phyloP scores from a whole-genome alignment of 192 early-diverging fungal genomes.

The Podila epicladia region DNA sequence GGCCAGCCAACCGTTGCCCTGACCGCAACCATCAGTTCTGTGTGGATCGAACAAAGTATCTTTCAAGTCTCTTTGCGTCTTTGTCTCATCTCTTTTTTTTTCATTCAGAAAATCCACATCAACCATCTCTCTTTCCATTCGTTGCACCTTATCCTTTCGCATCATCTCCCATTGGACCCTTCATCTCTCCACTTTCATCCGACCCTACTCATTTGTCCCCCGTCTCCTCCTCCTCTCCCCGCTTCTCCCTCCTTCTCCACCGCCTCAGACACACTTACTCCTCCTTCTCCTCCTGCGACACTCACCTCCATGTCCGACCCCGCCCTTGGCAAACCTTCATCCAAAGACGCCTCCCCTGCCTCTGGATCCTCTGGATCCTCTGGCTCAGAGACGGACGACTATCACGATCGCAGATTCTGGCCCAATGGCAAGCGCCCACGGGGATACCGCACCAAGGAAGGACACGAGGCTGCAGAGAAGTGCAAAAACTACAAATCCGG shows the following conservation, averaged over 20 bases:
- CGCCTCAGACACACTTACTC: background rate
- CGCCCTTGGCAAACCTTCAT: too few relatives aligned
- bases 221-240: background rate
- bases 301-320: background rate
- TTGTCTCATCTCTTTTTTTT: too few relatives aligned
- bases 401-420: constrained; percentile 18
- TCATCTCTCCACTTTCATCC: too few relatives aligned
- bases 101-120: too few relatives aligned
- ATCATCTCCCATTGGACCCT: too few relatives aligned
- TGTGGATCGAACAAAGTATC: too few relatives aligned
- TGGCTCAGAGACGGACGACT: background rate
- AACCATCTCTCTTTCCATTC: too few relatives aligned
- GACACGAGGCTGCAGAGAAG: constrained; percentile 40
- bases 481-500: constrained; percentile 42
- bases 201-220: too few relatives aligned
- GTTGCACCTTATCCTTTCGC: too few relatives aligned
- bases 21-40: background rate
- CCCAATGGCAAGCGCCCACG: constrained; percentile 45
- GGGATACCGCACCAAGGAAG: constrained; percentile 45
- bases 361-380: background rate
- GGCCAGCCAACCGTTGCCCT: background rate
- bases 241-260: background rate
- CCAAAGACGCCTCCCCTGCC: background rate
- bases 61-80: too few relatives aligned
- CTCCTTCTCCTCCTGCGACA: background rate